Base-by-base conservation (phyloP, 2,329 filamentous ascomycete genomes). In the Podosphaera fusca region DNA sequence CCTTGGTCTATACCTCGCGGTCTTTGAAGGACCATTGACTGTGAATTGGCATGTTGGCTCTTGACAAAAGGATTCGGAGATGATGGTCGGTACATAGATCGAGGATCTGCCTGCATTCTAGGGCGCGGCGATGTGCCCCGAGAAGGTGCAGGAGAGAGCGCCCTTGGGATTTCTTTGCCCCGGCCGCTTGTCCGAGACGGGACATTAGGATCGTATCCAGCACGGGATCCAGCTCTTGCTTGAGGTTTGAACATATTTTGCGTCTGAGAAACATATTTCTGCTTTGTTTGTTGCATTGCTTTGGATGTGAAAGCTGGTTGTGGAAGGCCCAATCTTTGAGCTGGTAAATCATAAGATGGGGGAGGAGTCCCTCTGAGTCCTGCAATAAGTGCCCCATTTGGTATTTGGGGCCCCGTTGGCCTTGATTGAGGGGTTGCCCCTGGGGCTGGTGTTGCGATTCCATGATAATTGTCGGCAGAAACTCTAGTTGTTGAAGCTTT, bases 391-490 rank as follows among this genome's bases (percentile, higher is more conserved):
- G 73, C 68, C 45, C 68, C 69, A 61, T 68, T 72, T 36, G 64
- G 66, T 57, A 68, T 69, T 1, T 70, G 65, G 10, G 67, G 57
- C 29, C 70, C 69, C 2, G 71, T 70, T 2, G 73, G 70, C 53
- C 74, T 71, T 33, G 73, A 70, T 5, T 69, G 67, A 52, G 71
- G 72, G 56, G 63, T 60, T 55, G 65, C 66, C 6, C 74, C 74
- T 0, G 79, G 84, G 5, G 77, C 81, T 4, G 92, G 90, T 1
- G 90, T 95, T 10, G 85, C 74, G 60, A 98, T 83, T n/a, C 92
- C 90, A 66, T 94, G 87, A 69, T 95, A 95, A 59, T 86, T 82
- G 68, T 98, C 94, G 21, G 89, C 92, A n/a, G 92, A 94, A 59
- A 95, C 80, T n/a, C 94, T 81, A 54, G 79, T 75, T 2, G 82